phyloP scores from a whole-genome alignment of 2,329 filamentous ascomycete species.

The Xylaria sp. region DNA sequence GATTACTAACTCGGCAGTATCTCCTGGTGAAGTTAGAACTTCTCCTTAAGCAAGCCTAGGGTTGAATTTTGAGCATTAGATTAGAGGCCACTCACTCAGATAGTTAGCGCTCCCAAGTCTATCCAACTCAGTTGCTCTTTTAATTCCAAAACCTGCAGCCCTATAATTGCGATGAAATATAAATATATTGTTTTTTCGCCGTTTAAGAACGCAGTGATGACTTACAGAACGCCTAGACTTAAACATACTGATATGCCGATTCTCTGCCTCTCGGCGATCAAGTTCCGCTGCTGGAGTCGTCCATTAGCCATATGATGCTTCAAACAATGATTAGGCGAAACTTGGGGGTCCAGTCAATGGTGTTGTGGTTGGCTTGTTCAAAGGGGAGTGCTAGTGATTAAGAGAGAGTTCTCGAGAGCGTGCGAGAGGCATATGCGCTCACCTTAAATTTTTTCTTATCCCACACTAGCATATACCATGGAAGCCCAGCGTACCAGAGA shows the following conservation, averaged over 20 bases:
- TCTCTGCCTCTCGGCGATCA: conserved; percentile 30
- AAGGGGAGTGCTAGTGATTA: not conserved
- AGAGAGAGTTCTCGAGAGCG: not conserved
- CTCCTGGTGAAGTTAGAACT: conserved; percentile 16
- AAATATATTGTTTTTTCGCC: not conserved
- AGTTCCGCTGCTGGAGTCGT: not conserved
- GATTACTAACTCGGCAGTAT: conserved; percentile 37
- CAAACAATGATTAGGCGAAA: not conserved
- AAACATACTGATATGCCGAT: conserved; percentile 31
- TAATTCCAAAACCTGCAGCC: conserved; percentile 24
- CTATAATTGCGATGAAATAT: not conserved
- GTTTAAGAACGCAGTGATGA: not conserved
- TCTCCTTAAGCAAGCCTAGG: not conserved
- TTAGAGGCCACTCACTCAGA: conserved; percentile 21
- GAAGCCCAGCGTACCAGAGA: conserved; percentile 33
- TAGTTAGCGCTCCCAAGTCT: conserved; percentile 26
- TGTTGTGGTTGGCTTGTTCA: not conserved
- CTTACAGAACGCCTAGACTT: conserved; percentile 41
- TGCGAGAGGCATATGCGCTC: not conserved
- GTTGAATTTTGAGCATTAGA: not conserved
- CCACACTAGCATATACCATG: conserved; percentile 35
- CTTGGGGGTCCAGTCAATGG: not conserved
- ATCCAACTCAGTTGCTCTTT: conserved; percentile 19
- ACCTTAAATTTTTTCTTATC: not conserved
- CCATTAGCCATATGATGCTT: not conserved